A percentile compares a stretch with the other conserved stretches of the same genome.
Evolutionary conservation across 2,329 filamentous ascomycete species (phyloP).

Genomic region (Trichoderma sp.): DNA sequence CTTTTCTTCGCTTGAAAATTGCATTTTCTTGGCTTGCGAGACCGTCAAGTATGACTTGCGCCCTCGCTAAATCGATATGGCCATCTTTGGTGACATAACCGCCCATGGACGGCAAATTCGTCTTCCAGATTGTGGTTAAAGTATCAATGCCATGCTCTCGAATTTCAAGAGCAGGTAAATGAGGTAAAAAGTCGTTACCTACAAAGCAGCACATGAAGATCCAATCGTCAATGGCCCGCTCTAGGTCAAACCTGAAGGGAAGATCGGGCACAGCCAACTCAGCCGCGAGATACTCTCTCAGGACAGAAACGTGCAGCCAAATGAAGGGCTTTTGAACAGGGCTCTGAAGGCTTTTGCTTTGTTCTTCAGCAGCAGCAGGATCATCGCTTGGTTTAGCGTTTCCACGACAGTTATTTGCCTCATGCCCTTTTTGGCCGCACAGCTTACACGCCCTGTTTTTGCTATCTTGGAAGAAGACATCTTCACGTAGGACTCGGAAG

Average conservation of each 20-base stretch:
- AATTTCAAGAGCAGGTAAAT: slow-evolving; percentile 96
- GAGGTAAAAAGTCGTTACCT: slow-evolving; percentile 96
- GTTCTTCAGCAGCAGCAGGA: slow-evolving; percentile 72
- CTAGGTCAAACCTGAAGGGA: slow-evolving; percentile 87
- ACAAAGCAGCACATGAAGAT: slow-evolving; percentile 99
- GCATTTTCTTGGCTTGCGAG: slow-evolving; percentile 90
- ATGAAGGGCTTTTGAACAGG: slow-evolving; percentile 84
- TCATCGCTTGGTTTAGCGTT: slow-evolving; percentile 76
- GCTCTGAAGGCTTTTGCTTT: slow-evolving; percentile 73
- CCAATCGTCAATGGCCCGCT: slow-evolving; percentile 95
- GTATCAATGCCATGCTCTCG: slow-evolving; percentile 97
- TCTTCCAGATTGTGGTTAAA: slow-evolving; percentile 93
- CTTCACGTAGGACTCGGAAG: slow-evolving; percentile 93
- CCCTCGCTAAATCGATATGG: slow-evolving; percentile 80
- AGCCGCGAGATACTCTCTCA: slow-evolving; percentile 89
- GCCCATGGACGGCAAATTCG: slow-evolving; percentile 87
- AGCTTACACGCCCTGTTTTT: slow-evolving; percentile 81
- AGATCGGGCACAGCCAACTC: slow-evolving; percentile 83
- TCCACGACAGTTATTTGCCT: slow-evolving; percentile 81
- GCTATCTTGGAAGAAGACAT: slow-evolving; percentile 90
- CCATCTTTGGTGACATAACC: slow-evolving; percentile 97
- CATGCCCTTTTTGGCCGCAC: slow-evolving; percentile 90
- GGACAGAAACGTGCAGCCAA: slow-evolving; percentile 90
- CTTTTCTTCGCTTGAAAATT: slow-evolving; percentile 86
- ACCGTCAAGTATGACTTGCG: slow-evolving; percentile 84